phyloP scores from a whole-genome alignment of 2,329 filamentous ascomycete species.

The Colletotrichum orchidophilum region DNA sequence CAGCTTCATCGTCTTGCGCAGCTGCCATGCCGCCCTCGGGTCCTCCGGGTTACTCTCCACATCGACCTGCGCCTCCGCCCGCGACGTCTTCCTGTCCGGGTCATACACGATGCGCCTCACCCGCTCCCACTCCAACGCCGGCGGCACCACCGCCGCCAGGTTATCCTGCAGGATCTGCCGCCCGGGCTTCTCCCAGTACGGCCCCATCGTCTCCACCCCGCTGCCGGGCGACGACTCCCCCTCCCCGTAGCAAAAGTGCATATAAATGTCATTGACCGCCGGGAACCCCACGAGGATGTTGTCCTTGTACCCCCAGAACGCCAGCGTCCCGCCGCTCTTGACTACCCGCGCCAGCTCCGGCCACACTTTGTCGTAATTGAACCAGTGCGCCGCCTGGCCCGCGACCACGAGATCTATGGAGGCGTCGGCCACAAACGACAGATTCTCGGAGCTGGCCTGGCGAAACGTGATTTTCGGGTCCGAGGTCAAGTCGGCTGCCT shows the following conservation, averaged over 20 bases:
- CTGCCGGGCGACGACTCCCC: conserved; percentile 54
- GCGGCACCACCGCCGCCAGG: conserved; percentile 61
- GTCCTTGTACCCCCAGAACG: conserved; percentile 74
- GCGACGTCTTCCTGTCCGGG: conserved; percentile 54
- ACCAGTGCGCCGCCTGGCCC: conserved; percentile 73
- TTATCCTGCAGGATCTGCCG: conserved; percentile 62
- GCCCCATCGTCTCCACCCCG: conserved; percentile 60
- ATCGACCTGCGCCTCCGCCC: conserved; percentile 39
- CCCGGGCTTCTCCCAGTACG: conserved; percentile 71
- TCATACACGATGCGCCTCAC: conserved; percentile 66
- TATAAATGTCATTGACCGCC: conserved; percentile 60
- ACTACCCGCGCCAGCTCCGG: conserved; percentile 63
- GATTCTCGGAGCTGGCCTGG: conserved; percentile 62
- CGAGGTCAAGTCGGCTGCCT: conserved; percentile 54
- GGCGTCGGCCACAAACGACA: conserved; percentile 57
- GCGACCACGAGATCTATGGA: conserved; percentile 62
- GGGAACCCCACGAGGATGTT: conserved; percentile 65
- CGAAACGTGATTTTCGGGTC: conserved; percentile 58
- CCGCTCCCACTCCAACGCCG: conserved; percentile 59
- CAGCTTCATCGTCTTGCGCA: conserved; percentile 63
- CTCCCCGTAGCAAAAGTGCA: conserved; percentile 63
- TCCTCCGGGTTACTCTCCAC: background rate
- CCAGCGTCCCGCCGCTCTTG: conserved; percentile 64
- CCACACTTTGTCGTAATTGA: conserved; percentile 66
- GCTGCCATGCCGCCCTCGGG: conserved; percentile 56